phyloP scores from a whole-genome alignment of 176 grass and related monocot species.

The Oryza officinalis region DNA sequence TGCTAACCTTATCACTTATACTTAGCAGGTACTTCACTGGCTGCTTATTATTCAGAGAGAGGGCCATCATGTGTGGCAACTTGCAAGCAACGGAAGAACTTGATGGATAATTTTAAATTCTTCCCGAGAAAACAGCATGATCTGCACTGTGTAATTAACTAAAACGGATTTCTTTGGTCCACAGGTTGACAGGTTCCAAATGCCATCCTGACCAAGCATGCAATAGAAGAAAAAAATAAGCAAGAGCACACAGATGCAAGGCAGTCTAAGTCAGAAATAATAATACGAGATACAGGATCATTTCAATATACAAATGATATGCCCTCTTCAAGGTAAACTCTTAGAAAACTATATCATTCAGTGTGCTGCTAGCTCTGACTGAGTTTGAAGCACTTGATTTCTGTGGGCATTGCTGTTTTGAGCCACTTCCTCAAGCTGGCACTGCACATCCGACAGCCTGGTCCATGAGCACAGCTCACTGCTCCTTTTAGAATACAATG shows the following conservation, averaged over 20 bases:
- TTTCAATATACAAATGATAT: not conserved
- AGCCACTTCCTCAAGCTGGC: slow-evolving; percentile 27
- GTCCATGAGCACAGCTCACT: slow-evolving; percentile 34
- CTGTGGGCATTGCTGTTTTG: slow-evolving; percentile 28
- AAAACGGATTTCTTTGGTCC: not conserved
- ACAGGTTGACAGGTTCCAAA: not conserved
- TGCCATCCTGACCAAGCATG: not conserved
- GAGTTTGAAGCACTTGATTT: not conserved
- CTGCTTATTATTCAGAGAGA: not conserved
- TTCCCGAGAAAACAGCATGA: not conserved
- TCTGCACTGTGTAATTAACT: not conserved
- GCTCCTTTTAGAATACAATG: slow-evolving; percentile 10
- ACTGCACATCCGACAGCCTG: slow-evolving; percentile 35
- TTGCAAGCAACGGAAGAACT: not conserved
- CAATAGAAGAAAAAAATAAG: not conserved
- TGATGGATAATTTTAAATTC: not conserved
- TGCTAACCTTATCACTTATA: not conserved
- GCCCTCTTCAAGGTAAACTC: not conserved
- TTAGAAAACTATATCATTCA: not conserved
- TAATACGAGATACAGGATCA: not conserved
- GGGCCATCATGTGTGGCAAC: not conserved
- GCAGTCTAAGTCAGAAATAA: not conserved
- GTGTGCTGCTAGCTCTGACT: not conserved
- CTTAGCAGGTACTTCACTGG: not conserved
- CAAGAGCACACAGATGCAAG: not conserved